These are phyloP conservation scores for Biancaea sappan DNA, from an alignment of 306 rosid genomes.

Conservation along the genomic window DNA sequence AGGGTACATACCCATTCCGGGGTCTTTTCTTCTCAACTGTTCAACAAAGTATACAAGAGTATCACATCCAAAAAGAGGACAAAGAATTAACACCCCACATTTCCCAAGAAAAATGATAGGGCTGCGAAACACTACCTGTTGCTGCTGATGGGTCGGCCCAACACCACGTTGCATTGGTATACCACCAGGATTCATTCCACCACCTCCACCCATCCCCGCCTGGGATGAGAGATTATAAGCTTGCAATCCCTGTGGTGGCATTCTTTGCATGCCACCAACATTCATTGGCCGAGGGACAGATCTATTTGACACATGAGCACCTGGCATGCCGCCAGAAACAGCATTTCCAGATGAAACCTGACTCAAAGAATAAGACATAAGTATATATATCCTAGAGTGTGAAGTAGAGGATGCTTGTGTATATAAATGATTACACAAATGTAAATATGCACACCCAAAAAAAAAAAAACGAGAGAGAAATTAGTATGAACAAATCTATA, in stretches of 20 bases:
- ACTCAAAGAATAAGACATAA: slow-evolving; percentile 31
- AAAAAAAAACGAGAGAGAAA: too few relatives aligned
- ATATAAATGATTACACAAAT: background rate
- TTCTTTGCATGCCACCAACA: slow-evolving; percentile 69
- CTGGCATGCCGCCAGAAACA: slow-evolving; percentile 66
- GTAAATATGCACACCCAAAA: background rate
- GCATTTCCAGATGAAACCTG: slow-evolving; percentile 76
- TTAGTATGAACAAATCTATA: too few relatives aligned
- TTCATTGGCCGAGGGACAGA: slow-evolving; percentile 63
- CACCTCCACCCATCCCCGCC: slow-evolving; percentile 70
- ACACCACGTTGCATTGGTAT: slow-evolving; percentile 93
- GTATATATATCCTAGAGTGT: slow-evolving; percentile 11
- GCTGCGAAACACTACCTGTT: slow-evolving; percentile 49
- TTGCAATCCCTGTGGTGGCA: slow-evolving; percentile 72
- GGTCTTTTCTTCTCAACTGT: slow-evolving; percentile 80
- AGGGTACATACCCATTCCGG: slow-evolving; percentile 76
- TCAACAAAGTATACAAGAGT: slow-evolving; percentile 23
- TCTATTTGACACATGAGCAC: slow-evolving; percentile 64
- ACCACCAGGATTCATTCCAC: slow-evolving; percentile 85
- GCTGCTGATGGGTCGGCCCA: slow-evolving; percentile 80
- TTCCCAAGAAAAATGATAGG: slow-evolving; percentile 17
- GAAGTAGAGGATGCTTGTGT: slow-evolving; percentile 4
- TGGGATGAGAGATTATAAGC: slow-evolving; percentile 77
- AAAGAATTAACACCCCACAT: background rate
- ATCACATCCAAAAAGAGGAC: slow-evolving; percentile 14